phyloP scores from a whole-genome alignment of 2,329 filamentous ascomycete genomes.

The Ramichloridium luteum region DNA sequence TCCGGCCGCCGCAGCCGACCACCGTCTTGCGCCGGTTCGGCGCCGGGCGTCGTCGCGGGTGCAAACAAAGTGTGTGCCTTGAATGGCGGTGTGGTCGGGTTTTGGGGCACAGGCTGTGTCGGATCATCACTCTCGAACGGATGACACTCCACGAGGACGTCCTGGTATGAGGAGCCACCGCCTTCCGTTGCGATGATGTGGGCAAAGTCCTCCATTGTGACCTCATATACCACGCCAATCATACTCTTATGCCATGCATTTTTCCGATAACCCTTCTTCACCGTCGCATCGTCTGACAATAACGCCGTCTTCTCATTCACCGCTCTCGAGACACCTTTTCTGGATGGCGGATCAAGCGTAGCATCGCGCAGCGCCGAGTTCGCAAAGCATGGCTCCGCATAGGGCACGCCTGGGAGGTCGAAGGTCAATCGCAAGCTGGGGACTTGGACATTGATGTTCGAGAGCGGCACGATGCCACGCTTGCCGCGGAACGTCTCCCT shows the following conservation, averaged over 20 bases:
- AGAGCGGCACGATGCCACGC: conserved; percentile 70
- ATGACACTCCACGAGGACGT: conserved; percentile 69
- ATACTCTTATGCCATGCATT: conserved; percentile 69
- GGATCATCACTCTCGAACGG: conserved; percentile 46
- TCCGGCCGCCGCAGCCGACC: conserved; percentile 47
- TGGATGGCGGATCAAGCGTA: conserved; percentile 16
- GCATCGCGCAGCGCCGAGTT: conserved; percentile 55
- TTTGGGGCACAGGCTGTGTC: conserved; percentile 48
- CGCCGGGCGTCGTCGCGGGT: conserved; percentile 32
- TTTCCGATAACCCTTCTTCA: conserved; percentile 35
- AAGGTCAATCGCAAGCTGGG: conserved; percentile 71
- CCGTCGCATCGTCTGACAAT: conserved; percentile 9
- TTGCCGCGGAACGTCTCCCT: conserved; percentile 65
- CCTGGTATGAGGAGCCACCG: conserved; percentile 70
- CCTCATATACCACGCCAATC: conserved; percentile 90
- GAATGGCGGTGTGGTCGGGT: conserved; percentile 54
- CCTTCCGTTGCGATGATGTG: conserved; percentile 86
- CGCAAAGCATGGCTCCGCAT: conserved; percentile 83
- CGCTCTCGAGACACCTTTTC: neutral
- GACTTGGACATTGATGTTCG: conserved; percentile 68
- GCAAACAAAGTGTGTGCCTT: conserved; percentile 76
- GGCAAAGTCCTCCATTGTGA: conserved; percentile 68
- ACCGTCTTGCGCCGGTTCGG: conserved; percentile 22
- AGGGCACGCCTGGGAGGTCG: conserved; percentile 74
- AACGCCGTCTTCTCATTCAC: conserved; percentile 26